Evolutionary conservation across 306 rosid species (phyloP), one percentile per base, ranked within the genome.

Genomic region (Sechiopsis laciniata): DNA sequence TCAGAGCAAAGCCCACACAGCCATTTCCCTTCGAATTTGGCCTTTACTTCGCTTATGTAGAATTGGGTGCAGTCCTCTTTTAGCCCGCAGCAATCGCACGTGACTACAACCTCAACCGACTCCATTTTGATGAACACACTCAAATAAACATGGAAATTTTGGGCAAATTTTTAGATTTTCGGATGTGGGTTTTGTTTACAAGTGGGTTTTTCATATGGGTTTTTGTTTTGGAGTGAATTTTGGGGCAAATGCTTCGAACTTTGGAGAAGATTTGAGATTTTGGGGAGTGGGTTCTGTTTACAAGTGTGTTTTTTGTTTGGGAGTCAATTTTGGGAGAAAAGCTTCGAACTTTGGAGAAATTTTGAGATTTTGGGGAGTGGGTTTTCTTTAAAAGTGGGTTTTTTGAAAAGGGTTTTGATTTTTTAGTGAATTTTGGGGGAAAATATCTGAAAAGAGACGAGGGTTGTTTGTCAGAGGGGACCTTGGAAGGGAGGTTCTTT

Each of bases 1-100:
- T 95, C 99, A 56, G 99, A 91, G 80, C 99, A 95, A 74, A 95
- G 77, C 75, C 99, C 99, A 85, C 99, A 95, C 1, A 95, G 81
- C 99, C 99, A 95, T 89, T 89, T 95, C 2, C 91, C 96, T 40
- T 88, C 87, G 48, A 95, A 95, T 35, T 89, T 91, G 9, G 86
- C 81, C 80, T 89, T 89, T 24, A 95, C 92, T 51, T 86, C 82
- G 5, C 72, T 77, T 64, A 91, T 95, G 29, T 95, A 91, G 45
- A 84, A 91, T 77, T 89, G 91, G 1, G 99, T 95, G 83, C 99
- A 95, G 46, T 95, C 99, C 77, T 95, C 99, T 87, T 88, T 89
- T 70, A 91, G 77, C 0, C 96, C 99, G 85, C 99, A 95, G 46
- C 99, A 95, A 74, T 95, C 99, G 32, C 99, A 95, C 90, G 88